phyloP scores from a whole-genome alignment of 768 basidiomycete genomes.

The Auriscalpium orientale region DNA sequence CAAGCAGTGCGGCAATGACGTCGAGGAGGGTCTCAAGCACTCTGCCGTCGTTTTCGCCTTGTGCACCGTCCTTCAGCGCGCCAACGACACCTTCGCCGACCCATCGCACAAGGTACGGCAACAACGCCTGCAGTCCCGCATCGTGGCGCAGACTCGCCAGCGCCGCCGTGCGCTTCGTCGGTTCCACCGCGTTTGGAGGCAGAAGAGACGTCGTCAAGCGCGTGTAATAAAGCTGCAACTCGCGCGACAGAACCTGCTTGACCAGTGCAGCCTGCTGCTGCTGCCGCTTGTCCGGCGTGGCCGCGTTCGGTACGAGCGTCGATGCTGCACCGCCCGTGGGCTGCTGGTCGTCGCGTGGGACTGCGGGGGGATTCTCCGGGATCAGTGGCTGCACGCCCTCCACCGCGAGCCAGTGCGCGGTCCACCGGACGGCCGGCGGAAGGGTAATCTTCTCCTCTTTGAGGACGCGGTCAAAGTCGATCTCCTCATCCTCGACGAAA shows the following conservation, averaged over 20 bases:
- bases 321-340: conserved; percentile 25
- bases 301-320: conserved; percentile 20
- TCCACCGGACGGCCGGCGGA: conserved; percentile 78
- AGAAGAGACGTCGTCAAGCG: conserved; percentile 81
- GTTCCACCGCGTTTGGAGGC: conserved; percentile 54
- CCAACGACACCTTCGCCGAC: conserved; percentile 80
- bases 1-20: conserved; percentile 75
- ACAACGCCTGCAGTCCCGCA: conserved; percentile 82
- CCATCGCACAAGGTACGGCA: conserved; percentile 95
- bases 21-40: conserved; percentile 78
- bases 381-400: conserved; percentile 97
- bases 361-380: conserved; percentile 88
- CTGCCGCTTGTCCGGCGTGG: conserved; percentile 34
- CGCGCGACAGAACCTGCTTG: conserved; percentile 87
- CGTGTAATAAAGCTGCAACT: conserved; percentile 91
- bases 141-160: conserved; percentile 84
- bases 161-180: conserved; percentile 77
- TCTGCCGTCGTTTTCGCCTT: conserved; percentile 58
- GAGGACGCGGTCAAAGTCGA: conserved; percentile 89
- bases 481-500: conserved; percentile 94
- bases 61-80: conserved; percentile 40
- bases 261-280: conserved; percentile 70
- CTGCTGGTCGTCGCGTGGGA: conserved; percentile 45
- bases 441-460: conserved; percentile 79
- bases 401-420: conserved; percentile 96